Evolutionary conservation across 2,329 filamentous ascomycete species (phyloP).

Genomic region (Colletotrichum sansevieriae): DNA sequence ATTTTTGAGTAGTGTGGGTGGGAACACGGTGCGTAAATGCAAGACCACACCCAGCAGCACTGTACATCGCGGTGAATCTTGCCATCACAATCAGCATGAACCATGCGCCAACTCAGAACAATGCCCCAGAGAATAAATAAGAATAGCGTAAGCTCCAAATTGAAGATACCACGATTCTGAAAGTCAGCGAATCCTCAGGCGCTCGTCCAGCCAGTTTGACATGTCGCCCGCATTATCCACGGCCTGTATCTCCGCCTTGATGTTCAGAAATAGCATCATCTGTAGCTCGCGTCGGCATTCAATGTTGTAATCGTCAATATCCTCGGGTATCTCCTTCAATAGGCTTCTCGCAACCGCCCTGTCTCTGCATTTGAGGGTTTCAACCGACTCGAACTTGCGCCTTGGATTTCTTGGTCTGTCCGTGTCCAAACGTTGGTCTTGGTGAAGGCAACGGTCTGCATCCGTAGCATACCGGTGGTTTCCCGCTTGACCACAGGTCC

Average conservation of each 20-base stretch:
- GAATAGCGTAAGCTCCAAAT: not conserved
- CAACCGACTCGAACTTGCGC: not conserved
- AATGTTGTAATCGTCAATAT: conserved; percentile 46
- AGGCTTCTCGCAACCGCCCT: conserved; percentile 68
- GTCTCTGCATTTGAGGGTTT: conserved; percentile 66
- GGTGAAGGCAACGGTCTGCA: no score
- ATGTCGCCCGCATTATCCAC: conserved; percentile 69
- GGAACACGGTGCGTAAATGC: conserved; percentile 34
- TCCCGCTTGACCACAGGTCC: not conserved
- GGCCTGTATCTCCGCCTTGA: conserved; percentile 84
- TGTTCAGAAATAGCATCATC: conserved; percentile 78
- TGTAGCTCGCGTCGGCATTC: conserved; percentile 72
- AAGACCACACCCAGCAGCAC: conserved; percentile 28
- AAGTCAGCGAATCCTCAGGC: conserved; percentile 46
- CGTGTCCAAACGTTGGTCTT: not conserved
- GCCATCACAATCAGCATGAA: not conserved
- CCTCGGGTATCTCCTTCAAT: conserved; percentile 57
- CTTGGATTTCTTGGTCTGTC: not conserved
- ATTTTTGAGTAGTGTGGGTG: conserved; percentile 41
- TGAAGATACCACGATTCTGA: no score
- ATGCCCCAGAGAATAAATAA: not conserved
- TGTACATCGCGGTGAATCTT: conserved; percentile 1
- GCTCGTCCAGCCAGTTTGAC: conserved; percentile 62
- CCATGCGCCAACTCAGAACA: not conserved
- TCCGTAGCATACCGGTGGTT: not conserved